Evolutionary conservation across 176 grass and related monocot genomes (phyloP), one percentile per base, ranked within the genome.

Genomic region (Themeda triandra): DNA sequence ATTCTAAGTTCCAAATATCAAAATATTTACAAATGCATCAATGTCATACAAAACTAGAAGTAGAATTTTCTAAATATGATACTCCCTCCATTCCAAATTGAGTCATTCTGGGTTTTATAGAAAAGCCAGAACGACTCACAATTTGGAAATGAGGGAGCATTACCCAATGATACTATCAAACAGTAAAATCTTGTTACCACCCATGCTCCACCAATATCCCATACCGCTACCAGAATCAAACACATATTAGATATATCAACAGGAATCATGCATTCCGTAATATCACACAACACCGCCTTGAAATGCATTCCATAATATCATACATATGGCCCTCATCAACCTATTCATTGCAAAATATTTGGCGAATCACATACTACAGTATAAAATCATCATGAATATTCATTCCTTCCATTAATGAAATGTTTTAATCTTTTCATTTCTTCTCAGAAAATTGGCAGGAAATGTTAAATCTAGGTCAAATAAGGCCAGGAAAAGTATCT

Each of bases 331-430:
- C 19, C 51, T 56, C 51, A 11, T 68, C 29, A 37, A 82, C 14
- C 79, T 18, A 40, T 40, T 59, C 23, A 74, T 37, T 24, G n/a
- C n/a, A 58, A 36, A 45, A 24, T 24, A 24, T 65, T 19, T 11
- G 62, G 33, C 10, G 71, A 33, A 32, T n/a, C 0, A 2, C n/a
- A 36, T 32, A 36, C 23, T 75, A 18, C 11, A 21, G 13, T 80
- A 37, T 49, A 77, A 48, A 49, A 81, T 18, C 66, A 76, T 62
- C 70, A 39, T 48, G 66, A 67, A 75, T 24, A 62, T 85, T 30
- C 35, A 89, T 28, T 30, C 8, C 9, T 40, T 25, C 45, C 70
- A 72, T 69, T 28, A 60, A 28, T 44, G 23, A 84, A 58, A 78
- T 73, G 30, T 66, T 4, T 30, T 31, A 73, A 74, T 41, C 4